A percentile compares a stretch with the other conserved stretches of the same genome.
phyloP scores from a whole-genome alignment of 2,329 filamentous ascomycete genomes.

The Reticulascus tulasneorum region DNA sequence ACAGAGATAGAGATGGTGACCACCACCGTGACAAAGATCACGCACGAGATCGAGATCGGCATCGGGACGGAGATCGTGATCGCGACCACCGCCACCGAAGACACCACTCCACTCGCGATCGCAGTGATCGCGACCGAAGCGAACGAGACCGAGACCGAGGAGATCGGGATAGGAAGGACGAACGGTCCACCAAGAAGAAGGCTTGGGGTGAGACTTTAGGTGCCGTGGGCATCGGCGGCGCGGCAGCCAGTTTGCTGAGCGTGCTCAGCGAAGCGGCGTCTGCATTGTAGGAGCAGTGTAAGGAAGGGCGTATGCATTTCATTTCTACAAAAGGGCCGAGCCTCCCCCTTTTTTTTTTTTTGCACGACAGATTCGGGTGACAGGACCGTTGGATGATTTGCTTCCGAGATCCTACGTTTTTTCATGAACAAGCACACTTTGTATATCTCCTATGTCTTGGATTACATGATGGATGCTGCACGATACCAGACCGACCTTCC shows the following conservation, averaged over 20 bases:
- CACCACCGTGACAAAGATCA: conserved; percentile 24
- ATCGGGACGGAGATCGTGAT: conserved; percentile 29
- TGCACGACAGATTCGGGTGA: background rate
- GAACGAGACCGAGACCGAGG: conserved; percentile 24
- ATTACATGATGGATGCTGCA: too few species aligned
- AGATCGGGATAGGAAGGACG: conserved; percentile 26
- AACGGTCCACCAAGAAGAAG: conserved; percentile 36
- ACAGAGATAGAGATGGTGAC: conserved; percentile 33
- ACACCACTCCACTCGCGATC: conserved; percentile 25
- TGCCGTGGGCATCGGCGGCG: conserved; percentile 57
- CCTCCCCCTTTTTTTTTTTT: background rate
- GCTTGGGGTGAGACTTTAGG: conserved; percentile 51
- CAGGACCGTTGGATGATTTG: background rate
- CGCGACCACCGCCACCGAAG: conserved; percentile 35
- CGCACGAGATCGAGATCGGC: conserved; percentile 25
- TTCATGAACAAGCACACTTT: background rate
- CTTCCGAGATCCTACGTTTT: background rate
- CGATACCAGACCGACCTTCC: too few species aligned
- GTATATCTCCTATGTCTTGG: too few species aligned
- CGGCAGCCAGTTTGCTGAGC: conserved; percentile 54
- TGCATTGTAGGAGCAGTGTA: conserved; percentile 16
- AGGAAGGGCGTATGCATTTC: background rate
- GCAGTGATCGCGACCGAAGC: conserved; percentile 31
- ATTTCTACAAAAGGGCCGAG: background rate
- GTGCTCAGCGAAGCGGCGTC: conserved; percentile 55